These are phyloP conservation scores for Stellera chamaejasme DNA, from an alignment of 345 rosid genomes.

Conservation along the genomic window DNA sequence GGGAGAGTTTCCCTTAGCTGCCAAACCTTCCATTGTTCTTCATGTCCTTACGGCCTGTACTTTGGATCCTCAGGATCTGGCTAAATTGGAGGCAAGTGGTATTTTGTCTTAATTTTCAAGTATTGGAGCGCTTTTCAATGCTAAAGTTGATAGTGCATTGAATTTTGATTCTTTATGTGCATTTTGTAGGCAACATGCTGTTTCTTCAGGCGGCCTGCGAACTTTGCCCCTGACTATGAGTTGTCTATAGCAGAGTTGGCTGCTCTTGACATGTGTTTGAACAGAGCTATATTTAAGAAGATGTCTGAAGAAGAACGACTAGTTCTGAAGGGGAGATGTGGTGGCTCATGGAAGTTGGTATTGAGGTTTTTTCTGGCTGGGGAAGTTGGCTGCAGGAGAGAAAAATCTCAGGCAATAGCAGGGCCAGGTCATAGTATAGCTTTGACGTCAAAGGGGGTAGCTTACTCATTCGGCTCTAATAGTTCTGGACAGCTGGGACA, in stretches of 20 bases:
- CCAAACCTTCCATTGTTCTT: conserved; percentile 86
- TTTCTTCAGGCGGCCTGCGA: conserved; percentile 93
- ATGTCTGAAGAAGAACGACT: conserved; percentile 61
- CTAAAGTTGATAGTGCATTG: conserved; percentile 54
- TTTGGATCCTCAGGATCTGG: conserved; percentile 92
- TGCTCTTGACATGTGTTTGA: conserved; percentile 88
- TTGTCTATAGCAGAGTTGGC: conserved; percentile 90
- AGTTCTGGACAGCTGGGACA: conserved; percentile 89
- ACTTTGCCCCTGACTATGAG: conserved; percentile 64
- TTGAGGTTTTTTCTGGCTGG: conserved; percentile 77
- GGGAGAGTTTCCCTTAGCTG: conserved; percentile 98
- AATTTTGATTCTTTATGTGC: conserved; percentile 35
- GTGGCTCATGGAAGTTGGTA: conserved; percentile 94
- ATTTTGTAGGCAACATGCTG: conserved; percentile 83
- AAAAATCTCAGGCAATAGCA: conserved; percentile 87
- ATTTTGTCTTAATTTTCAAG: conserved; percentile 10
- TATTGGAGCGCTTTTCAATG: conserved; percentile 6
- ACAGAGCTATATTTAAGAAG: conserved; percentile 70
- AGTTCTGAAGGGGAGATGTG: conserved; percentile 64
- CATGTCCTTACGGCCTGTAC: conserved; percentile 82
- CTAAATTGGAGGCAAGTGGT: conserved; percentile 82
- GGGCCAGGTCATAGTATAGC: conserved; percentile 97
- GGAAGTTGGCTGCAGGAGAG: conserved; percentile 82
- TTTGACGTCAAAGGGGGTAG: conserved; percentile 69
- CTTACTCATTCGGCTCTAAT: conserved; percentile 79